A percentile compares a stretch with the other conserved stretches of the same genome.
Conservation (phyloP, 2,329 filamentous ascomycete species). For the Beauveria asiatica region DNA sequence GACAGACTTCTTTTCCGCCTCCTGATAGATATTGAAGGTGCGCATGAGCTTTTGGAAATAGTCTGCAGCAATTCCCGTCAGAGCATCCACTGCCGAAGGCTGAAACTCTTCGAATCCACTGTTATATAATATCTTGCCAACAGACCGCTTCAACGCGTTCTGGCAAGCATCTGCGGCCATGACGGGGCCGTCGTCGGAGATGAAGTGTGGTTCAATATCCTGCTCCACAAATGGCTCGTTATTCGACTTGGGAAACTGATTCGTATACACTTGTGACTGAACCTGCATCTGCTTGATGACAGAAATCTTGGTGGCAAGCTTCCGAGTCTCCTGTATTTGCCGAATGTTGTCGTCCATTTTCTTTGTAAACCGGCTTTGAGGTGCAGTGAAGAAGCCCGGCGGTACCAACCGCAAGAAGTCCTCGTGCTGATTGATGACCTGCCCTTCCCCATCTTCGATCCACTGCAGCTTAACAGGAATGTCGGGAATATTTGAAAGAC, state of each 20-base stretch:
- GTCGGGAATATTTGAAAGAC: conserved; percentile 77
- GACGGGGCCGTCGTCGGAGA: conserved; percentile 79
- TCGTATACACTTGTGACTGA: conserved; percentile 94
- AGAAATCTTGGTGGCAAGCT: conserved; percentile 90
- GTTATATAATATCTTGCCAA: conserved; percentile 92
- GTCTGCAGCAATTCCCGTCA: conserved; percentile 81
- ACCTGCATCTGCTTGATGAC: conserved; percentile 99
- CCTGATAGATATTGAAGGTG: conserved; percentile 73
- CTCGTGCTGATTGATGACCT: conserved; percentile 80
- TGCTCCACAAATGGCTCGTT: conserved; percentile 79
- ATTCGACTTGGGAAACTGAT: conserved; percentile 96
- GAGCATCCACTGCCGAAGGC: conserved; percentile 81
- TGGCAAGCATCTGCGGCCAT: conserved; percentile 78
- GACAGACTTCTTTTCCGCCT: conserved; percentile 66
- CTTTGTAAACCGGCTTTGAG: conserved; percentile 62
- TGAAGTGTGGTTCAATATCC: conserved; percentile 82
- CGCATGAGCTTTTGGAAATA: conserved; percentile 80
- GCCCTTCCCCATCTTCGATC: conserved; percentile 82
- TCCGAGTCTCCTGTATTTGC: conserved; percentile 94
- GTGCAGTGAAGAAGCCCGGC: conserved; percentile 64
- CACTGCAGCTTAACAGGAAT: conserved; percentile 71
- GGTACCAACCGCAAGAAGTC: conserved; percentile 75
- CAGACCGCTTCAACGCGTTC: conserved; percentile 77
- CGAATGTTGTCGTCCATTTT: conserved; percentile 86
- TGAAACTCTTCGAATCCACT: conserved; percentile 96